These are phyloP conservation scores for Annona cherimola DNA, from an alignment of 164 flowering plant genomes.

Conservation along the genomic window DNA sequence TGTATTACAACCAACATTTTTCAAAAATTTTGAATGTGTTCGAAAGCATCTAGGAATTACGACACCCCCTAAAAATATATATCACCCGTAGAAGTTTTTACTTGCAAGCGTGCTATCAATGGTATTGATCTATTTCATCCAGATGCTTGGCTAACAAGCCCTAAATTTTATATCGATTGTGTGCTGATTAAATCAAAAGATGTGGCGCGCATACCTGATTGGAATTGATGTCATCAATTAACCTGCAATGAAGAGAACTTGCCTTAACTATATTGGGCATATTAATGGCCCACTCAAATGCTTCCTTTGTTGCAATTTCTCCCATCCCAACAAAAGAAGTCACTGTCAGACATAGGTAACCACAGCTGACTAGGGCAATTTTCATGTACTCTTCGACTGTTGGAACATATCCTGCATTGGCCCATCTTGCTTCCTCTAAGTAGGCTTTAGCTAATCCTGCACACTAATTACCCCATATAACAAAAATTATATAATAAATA, in stretches of 20 bases:
- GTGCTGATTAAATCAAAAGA: too few relatives aligned
- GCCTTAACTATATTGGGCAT: constrained; percentile 16
- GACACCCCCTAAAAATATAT: too few relatives aligned
- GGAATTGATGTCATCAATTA: background rate
- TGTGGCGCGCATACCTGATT: background rate
- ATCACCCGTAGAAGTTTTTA: too few relatives aligned
- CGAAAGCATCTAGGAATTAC: too few relatives aligned
- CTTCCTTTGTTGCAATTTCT: constrained; percentile 20
- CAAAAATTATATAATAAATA: too few relatives aligned
- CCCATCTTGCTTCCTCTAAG: constrained; percentile 34
- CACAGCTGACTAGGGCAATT: constrained; percentile 4
- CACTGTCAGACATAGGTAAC: constrained; percentile 5
- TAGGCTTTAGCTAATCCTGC: background rate
- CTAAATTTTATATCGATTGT: too few relatives aligned
- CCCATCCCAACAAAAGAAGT: constrained; percentile 24
- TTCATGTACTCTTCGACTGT: constrained; percentile 31
- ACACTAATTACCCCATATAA: too few relatives aligned
- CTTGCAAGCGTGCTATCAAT: too few relatives aligned
- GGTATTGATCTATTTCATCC: too few relatives aligned
- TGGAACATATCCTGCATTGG: constrained; percentile 18
- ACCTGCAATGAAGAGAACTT: background rate
- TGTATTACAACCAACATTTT: too few relatives aligned
- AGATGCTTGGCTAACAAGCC: too few relatives aligned
- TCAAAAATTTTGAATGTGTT: too few relatives aligned
- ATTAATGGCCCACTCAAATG: constrained; percentile 26